Conservation (phyloP, 148 eudicot genomes). For the Arbutus unedo region DNA sequence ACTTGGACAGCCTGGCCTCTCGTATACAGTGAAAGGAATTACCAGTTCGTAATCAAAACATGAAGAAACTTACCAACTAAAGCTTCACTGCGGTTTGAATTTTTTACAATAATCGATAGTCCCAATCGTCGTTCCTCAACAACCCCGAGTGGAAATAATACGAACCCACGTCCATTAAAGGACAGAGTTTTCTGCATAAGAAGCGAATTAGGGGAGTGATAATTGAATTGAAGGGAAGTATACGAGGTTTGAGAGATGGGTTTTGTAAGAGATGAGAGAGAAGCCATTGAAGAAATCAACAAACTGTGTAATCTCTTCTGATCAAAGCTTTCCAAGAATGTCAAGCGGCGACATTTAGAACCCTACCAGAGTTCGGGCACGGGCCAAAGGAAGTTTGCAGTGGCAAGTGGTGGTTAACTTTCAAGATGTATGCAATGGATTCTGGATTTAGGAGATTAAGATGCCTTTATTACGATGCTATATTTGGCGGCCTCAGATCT, state of each 20-base stretch:
- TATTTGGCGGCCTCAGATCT: too few relatives aligned
- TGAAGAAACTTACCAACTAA: slow-evolving; percentile 21
- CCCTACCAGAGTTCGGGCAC: too few relatives aligned
- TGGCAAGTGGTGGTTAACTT: background rate
- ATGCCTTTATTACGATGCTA: too few relatives aligned
- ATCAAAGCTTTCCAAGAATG: background rate
- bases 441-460: too few relatives aligned
- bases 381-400: background rate
- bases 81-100: slow-evolving; percentile 29
- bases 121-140: background rate
- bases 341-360: background rate
- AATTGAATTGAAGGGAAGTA: slow-evolving; percentile 15
- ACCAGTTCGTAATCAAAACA: background rate
- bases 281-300: slow-evolving; percentile 32
- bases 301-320: background rate
- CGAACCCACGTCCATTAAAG: slow-evolving; percentile 18
- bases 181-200: slow-evolving; percentile 14
- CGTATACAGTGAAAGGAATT: background rate
- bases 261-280: slow-evolving; percentile 19
- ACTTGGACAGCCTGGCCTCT: too few relatives aligned
- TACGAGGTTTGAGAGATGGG: slow-evolving; percentile 25
- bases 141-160: slow-evolving; percentile 13
- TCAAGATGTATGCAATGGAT: background rate
- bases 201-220: slow-evolving; percentile 10
- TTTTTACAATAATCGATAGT: slow-evolving; percentile 6